Evolutionary conservation across 371 early-diverging fungal species (phyloP).

Genomic region (Apophysomyces ossiformis): DNA sequence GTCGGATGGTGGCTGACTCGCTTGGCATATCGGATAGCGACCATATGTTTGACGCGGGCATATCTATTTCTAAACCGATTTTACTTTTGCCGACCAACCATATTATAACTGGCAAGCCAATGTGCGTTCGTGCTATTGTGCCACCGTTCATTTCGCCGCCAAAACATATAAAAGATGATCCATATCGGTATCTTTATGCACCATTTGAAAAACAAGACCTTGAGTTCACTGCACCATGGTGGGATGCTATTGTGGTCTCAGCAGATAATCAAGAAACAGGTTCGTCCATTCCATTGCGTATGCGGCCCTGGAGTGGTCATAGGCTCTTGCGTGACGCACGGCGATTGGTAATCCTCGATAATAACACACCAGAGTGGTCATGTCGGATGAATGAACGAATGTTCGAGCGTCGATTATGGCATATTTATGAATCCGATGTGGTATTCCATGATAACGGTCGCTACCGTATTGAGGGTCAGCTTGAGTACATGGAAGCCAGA

Average conservation of each 20-base stretch:
- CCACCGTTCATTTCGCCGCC: constrained; percentile 19
- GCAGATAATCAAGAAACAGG: constrained; percentile 23
- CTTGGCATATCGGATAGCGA: constrained; percentile 20
- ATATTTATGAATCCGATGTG: constrained; percentile 55
- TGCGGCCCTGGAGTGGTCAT: constrained; percentile 44
- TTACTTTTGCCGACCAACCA: constrained; percentile 23
- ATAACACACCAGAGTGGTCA: constrained; percentile 31
- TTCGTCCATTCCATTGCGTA: constrained; percentile 26
- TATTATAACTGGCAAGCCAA: background rate
- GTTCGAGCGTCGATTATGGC: constrained; percentile 35
- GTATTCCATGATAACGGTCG: constrained; percentile 38
- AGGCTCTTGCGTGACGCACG: constrained; percentile 21
- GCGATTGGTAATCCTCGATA: constrained; percentile 14
- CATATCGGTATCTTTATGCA: constrained; percentile 25
- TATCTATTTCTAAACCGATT: constrained; percentile 15
- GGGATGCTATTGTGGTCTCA: constrained; percentile 40
- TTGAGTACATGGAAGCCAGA: constrained; percentile 50
- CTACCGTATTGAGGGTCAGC: constrained; percentile 32
- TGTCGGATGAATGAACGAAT: constrained; percentile 22
- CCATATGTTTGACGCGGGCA: constrained; percentile 15
- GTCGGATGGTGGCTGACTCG: constrained; percentile 22
- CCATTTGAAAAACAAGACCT: constrained; percentile 25
- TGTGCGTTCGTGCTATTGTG: constrained; percentile 34
- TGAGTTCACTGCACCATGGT: constrained; percentile 36
- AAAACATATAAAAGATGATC: constrained; percentile 7